Conservation (phyloP, 495 filamentous ascomycete species). For the Penicillium fimorum region DNA sequence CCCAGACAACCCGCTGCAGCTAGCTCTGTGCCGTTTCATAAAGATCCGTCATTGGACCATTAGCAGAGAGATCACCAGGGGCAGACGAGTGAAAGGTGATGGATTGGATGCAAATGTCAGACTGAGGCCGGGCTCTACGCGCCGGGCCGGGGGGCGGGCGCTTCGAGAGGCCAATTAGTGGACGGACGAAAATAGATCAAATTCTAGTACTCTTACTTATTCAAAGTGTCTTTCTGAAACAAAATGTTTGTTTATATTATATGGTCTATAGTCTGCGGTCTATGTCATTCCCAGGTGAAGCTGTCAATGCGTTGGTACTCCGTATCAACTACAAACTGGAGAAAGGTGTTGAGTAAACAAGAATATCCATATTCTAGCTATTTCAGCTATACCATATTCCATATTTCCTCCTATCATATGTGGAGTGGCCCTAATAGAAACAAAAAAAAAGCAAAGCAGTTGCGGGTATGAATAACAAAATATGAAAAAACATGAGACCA, state of each 20-base stretch:
- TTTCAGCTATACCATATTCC: conserved; percentile 3
- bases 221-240: conserved; percentile 1
- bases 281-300: not conserved
- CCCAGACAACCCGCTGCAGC: conserved; percentile 19
- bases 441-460: conserved; percentile 14
- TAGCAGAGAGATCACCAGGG: conserved; percentile 17
- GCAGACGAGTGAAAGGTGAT: not conserved
- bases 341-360: not conserved
- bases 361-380: not conserved
- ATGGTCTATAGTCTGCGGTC: not conserved
- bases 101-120: conserved; percentile 13
- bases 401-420: conserved; percentile 1
- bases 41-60: conserved; percentile 14
- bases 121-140: conserved; percentile 21
- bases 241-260: not conserved
- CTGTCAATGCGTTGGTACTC: not conserved
- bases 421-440: not conserved
- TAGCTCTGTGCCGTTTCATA: not conserved
- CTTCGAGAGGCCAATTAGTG: conserved; percentile 13
- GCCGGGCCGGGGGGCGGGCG: conserved; percentile 25
- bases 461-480: conserved; percentile 30
- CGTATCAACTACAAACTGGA: no score
- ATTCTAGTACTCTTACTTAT: not conserved
- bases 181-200: not conserved
- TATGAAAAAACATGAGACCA: conserved; percentile 10